Base-by-base conservation (phyloP, 805 yeast genomes). In the Saccharomycopsis olivae region DNA sequence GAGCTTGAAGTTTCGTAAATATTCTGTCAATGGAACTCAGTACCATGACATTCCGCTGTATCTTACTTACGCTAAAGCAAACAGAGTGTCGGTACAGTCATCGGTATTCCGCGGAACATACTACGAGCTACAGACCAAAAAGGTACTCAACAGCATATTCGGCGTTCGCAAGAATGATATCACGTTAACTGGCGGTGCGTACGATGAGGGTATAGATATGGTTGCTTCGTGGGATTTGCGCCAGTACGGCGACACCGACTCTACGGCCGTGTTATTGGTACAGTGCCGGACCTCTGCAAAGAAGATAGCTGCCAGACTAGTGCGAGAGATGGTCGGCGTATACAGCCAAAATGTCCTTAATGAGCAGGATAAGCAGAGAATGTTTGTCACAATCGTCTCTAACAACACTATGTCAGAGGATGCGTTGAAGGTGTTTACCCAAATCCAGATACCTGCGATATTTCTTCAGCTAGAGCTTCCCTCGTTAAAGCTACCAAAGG, bases 181-280 rank as follows among this genome's bases (percentile, higher is more conserved):
- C 4, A 20, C 14, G 4, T n/a, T 40, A 16, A 40, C 33, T n/a
- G 49, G 49, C 2, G 49, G 49, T 3, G 20, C 49, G 3, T 41
- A 44, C 27, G 49, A 46, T 27, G 30, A 39, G 18, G 49, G 49
- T 4, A 27, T 46, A 8, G 49, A 46, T 20, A 18, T 46, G 3
- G n/a, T 31, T 11, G 43, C 40, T n/a, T 29, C 39, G 15, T 46
- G 49, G 49, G 36, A 46, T 28, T 20, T 46, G 5, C 5, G 15
- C 4, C 45, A 43, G 15, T 19, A 20, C 6, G 20, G 24, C 24
- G 19, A 6, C 4, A 25, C 18, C 3, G 15, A 13, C 17, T 25
- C 18, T 2, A 5, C 17, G 5, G 42, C 32, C 14, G 36, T 35
- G 9, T 23, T 43, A 15, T 20, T 43, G 4, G 39, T 42, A 14